These are phyloP conservation scores for Trichocladium antarcticum DNA, from an alignment of 495 filamentous ascomycete genomes.

Conservation along the genomic window DNA sequence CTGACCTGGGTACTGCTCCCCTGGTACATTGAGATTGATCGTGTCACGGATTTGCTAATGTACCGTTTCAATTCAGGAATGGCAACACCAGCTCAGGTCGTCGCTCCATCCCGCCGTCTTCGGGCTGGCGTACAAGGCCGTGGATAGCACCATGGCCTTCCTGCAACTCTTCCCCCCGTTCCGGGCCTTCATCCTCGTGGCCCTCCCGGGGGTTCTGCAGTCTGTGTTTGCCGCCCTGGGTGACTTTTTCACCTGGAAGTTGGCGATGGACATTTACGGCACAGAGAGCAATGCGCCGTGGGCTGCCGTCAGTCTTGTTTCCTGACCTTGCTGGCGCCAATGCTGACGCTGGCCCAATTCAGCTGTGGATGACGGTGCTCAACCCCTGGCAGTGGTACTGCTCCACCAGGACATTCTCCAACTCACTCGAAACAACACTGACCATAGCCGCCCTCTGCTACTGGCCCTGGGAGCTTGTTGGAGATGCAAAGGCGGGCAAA, in stretches of 20 bases:
- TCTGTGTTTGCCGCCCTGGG: conserved; percentile 63
- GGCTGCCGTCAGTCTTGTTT: conserved; percentile 50
- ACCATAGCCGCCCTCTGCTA: conserved; percentile 67
- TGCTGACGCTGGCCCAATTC: neutral
- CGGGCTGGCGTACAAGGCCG: conserved; percentile 59
- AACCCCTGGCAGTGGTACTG: conserved; percentile 98
- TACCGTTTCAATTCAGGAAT: conserved; percentile 78
- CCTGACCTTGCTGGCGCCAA: neutral
- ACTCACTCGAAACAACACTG: conserved; percentile 80
- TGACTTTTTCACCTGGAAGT: conserved; percentile 83
- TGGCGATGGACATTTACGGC: conserved; percentile 66
- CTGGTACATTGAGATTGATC: too few species aligned
- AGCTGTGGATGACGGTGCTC: conserved; percentile 59
- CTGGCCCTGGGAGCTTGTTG: conserved; percentile 70
- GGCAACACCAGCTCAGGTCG: conserved; percentile 78
- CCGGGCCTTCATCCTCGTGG: conserved; percentile 53
- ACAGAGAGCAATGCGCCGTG: conserved; percentile 49
- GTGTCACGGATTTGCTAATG: too few species aligned
- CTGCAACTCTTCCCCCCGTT: conserved; percentile 35
- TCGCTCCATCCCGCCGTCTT: conserved; percentile 86
- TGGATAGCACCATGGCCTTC: conserved; percentile 43
- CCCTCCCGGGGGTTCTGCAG: conserved; percentile 65
- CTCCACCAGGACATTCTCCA: conserved; percentile 85
- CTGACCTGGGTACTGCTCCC: conserved; percentile 73
- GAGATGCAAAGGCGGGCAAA: conserved; percentile 25